phyloP scores from a whole-genome alignment of 495 filamentous ascomycete genomes.

The Trichoderma parareesei region DNA sequence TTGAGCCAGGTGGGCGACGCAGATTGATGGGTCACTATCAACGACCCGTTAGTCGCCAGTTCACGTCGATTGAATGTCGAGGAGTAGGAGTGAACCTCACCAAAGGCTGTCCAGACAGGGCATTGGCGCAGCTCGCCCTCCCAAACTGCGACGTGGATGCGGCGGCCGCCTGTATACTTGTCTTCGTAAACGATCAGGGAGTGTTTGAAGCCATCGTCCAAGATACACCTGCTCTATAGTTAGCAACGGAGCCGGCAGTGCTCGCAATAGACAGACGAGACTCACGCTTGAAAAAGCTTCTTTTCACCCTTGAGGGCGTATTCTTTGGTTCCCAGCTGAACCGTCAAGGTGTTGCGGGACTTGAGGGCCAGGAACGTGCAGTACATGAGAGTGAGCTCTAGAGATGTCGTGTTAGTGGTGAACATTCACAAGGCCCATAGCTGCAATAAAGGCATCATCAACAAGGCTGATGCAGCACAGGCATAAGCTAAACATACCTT shows the following conservation, averaged over 20 bases:
- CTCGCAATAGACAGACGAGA: not conserved
- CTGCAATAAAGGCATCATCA: not conserved
- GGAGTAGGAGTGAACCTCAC: constrained; percentile 20
- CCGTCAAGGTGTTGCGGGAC: constrained; percentile 51
- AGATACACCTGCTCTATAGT: constrained; percentile 47
- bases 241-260: no score
- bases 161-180: constrained; percentile 49
- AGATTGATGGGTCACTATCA: constrained; percentile 50
- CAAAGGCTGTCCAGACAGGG: constrained; percentile 71
- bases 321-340: constrained; percentile 46
- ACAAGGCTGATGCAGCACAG: not conserved
- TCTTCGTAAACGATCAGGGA: constrained; percentile 67
- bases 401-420: constrained; percentile 14
- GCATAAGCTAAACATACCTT: constrained; percentile 30
- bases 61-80: not conserved
- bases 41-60: not conserved
- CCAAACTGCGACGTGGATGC: constrained; percentile 43
- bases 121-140: constrained; percentile 41
- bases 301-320: constrained; percentile 55
- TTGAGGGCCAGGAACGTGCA: constrained; percentile 69
- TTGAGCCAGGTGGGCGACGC: constrained; percentile 51
- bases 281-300: constrained; percentile 62
- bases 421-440: not conserved
- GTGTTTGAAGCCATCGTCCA: constrained; percentile 62
- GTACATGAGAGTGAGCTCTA: constrained; percentile 70